Evolutionary conservation across 2,329 filamentous ascomycete species (phyloP), one percentile per base, ranked within the genome.

Genomic region (Pseudocercospora cruenta): DNA sequence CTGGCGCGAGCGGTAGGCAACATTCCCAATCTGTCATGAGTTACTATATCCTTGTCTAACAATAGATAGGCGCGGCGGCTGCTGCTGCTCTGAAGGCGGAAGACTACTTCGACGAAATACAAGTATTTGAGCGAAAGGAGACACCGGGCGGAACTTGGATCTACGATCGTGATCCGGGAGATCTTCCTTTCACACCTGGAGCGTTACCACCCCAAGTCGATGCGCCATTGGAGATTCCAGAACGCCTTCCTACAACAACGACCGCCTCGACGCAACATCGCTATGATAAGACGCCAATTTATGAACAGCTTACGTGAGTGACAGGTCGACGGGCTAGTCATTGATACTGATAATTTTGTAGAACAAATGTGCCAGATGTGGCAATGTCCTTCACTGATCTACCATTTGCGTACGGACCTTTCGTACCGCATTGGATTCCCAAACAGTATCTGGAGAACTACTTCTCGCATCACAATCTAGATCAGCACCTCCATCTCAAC

Each of bases 361-460:
- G 64, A 1, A 87, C 86, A 1, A 87, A 87, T 58, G 84, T 87
- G 0, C 85, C 85, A 0, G 81, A 84, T 45, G 82, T 86, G 36
- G 84, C 84, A 22, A 87, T 87, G 85, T 81, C 78, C 4, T 86
- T 87, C 68, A 86, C 85, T 0, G 85, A 87, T 64, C 55, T 76
- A 0, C 78, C 78, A 0, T 87, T 87, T 67, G 77, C 85, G 0
- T 86, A 87, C 63, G 85, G 85, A 0, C 84, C 85, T 0, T 87
- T 87, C 69, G 82, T 81, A 12, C 85, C 85, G 0, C 85, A 87
- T 69, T 80, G 83, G 66, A 75, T 88, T 0, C 82, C 86, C 0
- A 81, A 82, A 2, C 84, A 87, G 69, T 87, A 87, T 63, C 80
- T 88, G 2, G 82, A 86, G 63, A 82, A 81, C 33, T 87, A 88